A percentile compares a stretch with the other conserved stretches of the same genome.
These are phyloP conservation scores for Irineochytrium annulatum DNA, from an alignment of 192 early-diverging fungal genomes.

Conservation along the genomic window DNA sequence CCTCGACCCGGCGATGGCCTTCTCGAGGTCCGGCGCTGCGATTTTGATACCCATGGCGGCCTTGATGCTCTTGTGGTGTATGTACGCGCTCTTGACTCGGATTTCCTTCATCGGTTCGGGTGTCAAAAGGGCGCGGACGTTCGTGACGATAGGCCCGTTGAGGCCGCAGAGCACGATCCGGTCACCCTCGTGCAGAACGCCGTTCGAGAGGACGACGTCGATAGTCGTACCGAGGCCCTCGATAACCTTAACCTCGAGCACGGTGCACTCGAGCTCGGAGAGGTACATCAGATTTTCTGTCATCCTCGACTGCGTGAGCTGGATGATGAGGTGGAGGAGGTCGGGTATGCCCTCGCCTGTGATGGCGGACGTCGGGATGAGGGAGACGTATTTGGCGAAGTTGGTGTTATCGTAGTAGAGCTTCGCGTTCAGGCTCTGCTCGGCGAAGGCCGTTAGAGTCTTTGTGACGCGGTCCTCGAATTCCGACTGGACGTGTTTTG, in stretches of 20 bases:
- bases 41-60: conserved; percentile 97
- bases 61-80: conserved; percentile 95
- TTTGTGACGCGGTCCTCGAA: conserved; percentile 76
- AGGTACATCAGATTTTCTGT: conserved; percentile 94
- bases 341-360: conserved; percentile 99
- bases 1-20: conserved; percentile 95
- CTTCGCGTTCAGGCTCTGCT: conserved; percentile 91
- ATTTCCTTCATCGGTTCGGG: conserved; percentile 98
- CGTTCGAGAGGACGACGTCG: conserved; percentile 93
- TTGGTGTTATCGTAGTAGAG: conserved; percentile 97
- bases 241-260: conserved; percentile 98
- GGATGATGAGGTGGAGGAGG: conserved; percentile 84
- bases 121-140: conserved; percentile 90
- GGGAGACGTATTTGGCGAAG: conserved; percentile 88
- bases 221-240: conserved; percentile 98
- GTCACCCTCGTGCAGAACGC: conserved; percentile 89
- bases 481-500: conserved; percentile 69
- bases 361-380: conserved; percentile 96
- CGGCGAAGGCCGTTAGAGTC: conserved; percentile 83
- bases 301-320: conserved; percentile 92
- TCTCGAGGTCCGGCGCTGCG: conserved; percentile 86
- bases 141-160: conserved; percentile 91
- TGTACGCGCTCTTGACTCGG: conserved; percentile 92
- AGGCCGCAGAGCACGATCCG: conserved; percentile 92
- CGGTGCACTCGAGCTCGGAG: conserved; percentile 93